Evolutionary conservation across 1,284 basidiomycete genomes (phyloP).

Genomic region (Albatrellus sp.): DNA sequence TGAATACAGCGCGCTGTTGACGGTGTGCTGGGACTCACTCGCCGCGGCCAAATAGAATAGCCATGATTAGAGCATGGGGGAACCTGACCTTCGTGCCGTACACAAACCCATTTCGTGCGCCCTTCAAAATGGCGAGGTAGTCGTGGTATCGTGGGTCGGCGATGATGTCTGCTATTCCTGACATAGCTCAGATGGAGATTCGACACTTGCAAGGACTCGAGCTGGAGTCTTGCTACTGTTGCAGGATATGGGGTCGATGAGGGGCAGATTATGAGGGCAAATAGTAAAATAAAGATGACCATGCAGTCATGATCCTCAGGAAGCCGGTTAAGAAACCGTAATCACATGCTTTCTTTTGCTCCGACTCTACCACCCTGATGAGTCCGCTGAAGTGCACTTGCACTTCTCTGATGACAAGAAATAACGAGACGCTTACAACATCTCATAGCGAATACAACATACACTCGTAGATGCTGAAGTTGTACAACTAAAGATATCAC

Average conservation of each 20-base stretch:
- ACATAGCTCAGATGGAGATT: constrained; percentile 11
- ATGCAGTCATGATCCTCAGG: too few species aligned
- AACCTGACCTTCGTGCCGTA: constrained; percentile 90
- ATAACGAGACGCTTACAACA: too few species aligned
- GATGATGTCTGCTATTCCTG: constrained; percentile 32
- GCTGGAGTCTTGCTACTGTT: too few species aligned
- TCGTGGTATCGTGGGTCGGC: constrained; percentile 77
- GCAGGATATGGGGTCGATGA: too few species aligned
- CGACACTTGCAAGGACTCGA: too few species aligned
- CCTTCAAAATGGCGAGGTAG: constrained; percentile 85
- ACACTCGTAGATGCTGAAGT: too few species aligned
- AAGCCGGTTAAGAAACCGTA: background rate
- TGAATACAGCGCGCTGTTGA: constrained; percentile 5
- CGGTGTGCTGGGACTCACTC: constrained; percentile 42
- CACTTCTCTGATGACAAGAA: too few species aligned
- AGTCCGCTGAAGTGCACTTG: too few species aligned
- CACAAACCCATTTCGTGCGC: constrained; percentile 89
- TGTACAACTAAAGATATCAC: too few species aligned
- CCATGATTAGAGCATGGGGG: constrained; percentile 98
- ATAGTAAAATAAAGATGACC: too few species aligned
- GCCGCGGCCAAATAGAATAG: constrained; percentile 86
- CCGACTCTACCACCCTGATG: background rate
- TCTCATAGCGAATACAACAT: too few species aligned
- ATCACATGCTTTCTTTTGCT: constrained; percentile 1
- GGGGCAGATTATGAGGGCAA: too few species aligned